These are phyloP conservation scores for Alloteropsis semialata DNA, from an alignment of 176 grass and related monocot species.

Conservation along the genomic window DNA sequence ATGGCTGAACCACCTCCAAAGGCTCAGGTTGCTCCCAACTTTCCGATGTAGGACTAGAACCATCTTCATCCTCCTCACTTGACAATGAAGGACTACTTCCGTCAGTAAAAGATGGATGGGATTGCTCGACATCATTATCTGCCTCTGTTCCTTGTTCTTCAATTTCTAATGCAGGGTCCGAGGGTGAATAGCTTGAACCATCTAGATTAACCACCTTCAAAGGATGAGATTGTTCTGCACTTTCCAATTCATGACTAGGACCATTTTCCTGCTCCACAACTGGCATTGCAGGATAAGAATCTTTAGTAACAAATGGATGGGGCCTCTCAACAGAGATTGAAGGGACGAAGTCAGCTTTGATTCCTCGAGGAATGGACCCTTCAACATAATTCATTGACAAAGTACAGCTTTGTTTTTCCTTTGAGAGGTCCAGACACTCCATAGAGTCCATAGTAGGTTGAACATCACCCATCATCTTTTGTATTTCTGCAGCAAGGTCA, in stretches of 20 bases:
- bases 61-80: not conserved
- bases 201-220: not conserved
- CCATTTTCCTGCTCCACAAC: not conserved
- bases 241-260: not conserved
- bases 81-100: not conserved
- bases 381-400: slow-evolving; percentile 17
- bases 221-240: not conserved
- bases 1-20: slow-evolving; percentile 2
- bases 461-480: not conserved
- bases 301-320: not conserved
- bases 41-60: not conserved
- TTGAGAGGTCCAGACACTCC: not conserved
- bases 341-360: not conserved
- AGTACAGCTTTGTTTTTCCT: not conserved
- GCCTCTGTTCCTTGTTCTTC: not conserved
- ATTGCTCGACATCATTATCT: not conserved
- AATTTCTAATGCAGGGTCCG: not conserved
- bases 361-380: not conserved
- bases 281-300: not conserved
- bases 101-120: not conserved
- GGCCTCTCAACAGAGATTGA: slow-evolving; percentile 20
- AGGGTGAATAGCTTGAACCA: slow-evolving; percentile 8
- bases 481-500: not conserved
- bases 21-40: not conserved
- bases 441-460: not conserved